Evolutionary conservation across 2,329 filamentous ascomycete species (phyloP).

Genomic region (Ceratocystis cacaofunesta): DNA sequence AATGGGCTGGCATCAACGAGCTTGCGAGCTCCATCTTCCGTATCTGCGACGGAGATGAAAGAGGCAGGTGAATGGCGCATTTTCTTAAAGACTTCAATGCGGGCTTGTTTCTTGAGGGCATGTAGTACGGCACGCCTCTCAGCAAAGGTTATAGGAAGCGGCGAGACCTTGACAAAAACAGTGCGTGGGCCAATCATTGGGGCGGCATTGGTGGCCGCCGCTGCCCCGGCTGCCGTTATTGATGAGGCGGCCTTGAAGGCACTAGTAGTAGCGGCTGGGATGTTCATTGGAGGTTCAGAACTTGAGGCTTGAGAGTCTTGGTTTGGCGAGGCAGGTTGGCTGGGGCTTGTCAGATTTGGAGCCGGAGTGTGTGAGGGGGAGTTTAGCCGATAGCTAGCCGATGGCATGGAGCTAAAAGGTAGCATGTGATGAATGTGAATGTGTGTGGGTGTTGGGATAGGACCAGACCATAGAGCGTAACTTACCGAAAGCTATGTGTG

Average conservation of each 20-base stretch:
- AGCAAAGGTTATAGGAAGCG: slow-evolving; percentile 35
- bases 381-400: slow-evolving; percentile 9
- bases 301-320: background rate
- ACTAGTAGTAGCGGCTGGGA: background rate
- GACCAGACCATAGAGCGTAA: background rate
- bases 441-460: background rate
- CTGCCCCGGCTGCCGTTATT: background rate
- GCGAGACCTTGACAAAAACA: slow-evolving; percentile 32
- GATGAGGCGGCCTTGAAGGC: background rate
- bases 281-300: background rate
- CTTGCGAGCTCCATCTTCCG: slow-evolving; percentile 25
- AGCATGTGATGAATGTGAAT: background rate
- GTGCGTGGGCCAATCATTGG: slow-evolving; percentile 12
- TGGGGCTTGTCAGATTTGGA: background rate
- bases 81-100: slow-evolving; percentile 39
- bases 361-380: background rate
- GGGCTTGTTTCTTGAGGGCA: slow-evolving; percentile 34
- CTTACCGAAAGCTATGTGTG: background rate
- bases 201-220: background rate
- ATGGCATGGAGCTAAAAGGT: background rate
- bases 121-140: slow-evolving; percentile 42
- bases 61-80: slow-evolving; percentile 31
- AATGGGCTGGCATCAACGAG: slow-evolving; percentile 35
- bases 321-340: too few relatives aligned
- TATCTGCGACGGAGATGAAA: slow-evolving; percentile 36